Evolutionary conservation across 176 grass and related monocot species (phyloP).

Genomic region (Phoenix dactylifera): DNA sequence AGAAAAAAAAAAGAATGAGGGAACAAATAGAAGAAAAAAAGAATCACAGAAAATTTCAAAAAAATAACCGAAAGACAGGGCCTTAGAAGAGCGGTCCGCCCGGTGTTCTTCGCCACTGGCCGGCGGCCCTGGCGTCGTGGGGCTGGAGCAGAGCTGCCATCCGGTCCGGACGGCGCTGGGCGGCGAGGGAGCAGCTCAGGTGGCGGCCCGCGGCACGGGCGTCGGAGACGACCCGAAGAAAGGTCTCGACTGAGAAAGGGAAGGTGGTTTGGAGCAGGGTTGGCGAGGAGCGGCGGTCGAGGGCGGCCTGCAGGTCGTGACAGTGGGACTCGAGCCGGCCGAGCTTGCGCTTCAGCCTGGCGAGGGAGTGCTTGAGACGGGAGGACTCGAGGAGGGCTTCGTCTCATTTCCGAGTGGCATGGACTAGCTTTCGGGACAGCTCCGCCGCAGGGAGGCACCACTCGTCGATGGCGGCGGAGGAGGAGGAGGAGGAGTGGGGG

Average conservation of each 20-base stretch:
- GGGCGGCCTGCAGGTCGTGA: slow-evolving; percentile 14
- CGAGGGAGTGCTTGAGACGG: slow-evolving; percentile 4
- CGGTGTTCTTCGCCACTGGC: no score
- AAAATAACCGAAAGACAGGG: no score
- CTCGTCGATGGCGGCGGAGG: slow-evolving; percentile 5
- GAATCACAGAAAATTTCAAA: no score
- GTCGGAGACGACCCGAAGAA: slow-evolving; percentile 21
- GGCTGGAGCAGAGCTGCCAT: slow-evolving; percentile 11
- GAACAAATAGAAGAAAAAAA: no score
- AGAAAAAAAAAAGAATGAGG: no score
- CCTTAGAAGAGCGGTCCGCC: neutral
- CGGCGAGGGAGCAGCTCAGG: slow-evolving; percentile 20
- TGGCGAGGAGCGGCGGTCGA: slow-evolving; percentile 2
- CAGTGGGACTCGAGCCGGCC: slow-evolving; percentile 50
- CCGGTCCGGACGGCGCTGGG: slow-evolving; percentile 1
- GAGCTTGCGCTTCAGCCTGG: slow-evolving; percentile 76
- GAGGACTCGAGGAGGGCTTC: slow-evolving; percentile 17
- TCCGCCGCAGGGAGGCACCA: slow-evolving; percentile 13
- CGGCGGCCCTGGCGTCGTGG: neutral
- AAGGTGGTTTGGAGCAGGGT: neutral
- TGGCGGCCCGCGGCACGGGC: slow-evolving; percentile 20
- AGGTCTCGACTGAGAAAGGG: slow-evolving; percentile 12
- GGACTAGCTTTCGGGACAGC: slow-evolving; percentile 18
- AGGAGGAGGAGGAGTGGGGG: slow-evolving; percentile 24
- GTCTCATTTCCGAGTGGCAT: slow-evolving; percentile 7